Percentiles rank a stretch among this genome's conserved stretches.
phyloP scores from a whole-genome alignment of 176 grass and related monocot genomes.

The Eragrostis curvula region DNA sequence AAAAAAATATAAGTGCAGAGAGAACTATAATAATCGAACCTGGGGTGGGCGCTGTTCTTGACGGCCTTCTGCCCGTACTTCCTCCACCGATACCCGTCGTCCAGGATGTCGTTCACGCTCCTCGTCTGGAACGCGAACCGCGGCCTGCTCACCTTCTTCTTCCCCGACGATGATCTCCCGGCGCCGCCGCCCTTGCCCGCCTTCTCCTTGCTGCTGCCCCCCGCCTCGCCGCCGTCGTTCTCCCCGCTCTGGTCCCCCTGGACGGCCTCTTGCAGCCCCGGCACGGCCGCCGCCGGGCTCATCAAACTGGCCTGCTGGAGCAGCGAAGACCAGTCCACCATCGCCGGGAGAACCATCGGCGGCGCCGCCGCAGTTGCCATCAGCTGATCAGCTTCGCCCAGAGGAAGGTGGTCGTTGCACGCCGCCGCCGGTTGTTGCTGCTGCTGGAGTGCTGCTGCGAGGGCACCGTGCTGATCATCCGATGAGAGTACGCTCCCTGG shows the following conservation, averaged over 20 bases:
- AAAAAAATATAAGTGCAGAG: neutral
- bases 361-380: neutral
- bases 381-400: neutral
- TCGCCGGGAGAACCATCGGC: conserved; percentile 38
- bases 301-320: conserved; percentile 35
- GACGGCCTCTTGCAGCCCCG: neutral
- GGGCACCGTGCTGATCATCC: conserved; percentile 23
- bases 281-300: conserved; percentile 7
- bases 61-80: conserved; percentile 97
- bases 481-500: conserved; percentile 25
- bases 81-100: conserved; percentile 94
- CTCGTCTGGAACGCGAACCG: conserved; percentile 92
- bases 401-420: conserved; percentile 3
- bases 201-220: conserved; percentile 45
- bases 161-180: conserved; percentile 41
- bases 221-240: conserved; percentile 41
- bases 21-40: conserved; percentile 38
- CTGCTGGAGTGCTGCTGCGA: conserved; percentile 30
- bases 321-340: conserved; percentile 44
- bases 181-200: conserved; percentile 8
- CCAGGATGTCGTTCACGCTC: conserved; percentile 84
- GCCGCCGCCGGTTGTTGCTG: neutral
- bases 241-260: conserved; percentile 40
- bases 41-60: conserved; percentile 87
- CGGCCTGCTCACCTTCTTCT: conserved; percentile 72